phyloP scores from a whole-genome alignment of 2,329 filamentous ascomycete genomes.

The Alternaria dauci region DNA sequence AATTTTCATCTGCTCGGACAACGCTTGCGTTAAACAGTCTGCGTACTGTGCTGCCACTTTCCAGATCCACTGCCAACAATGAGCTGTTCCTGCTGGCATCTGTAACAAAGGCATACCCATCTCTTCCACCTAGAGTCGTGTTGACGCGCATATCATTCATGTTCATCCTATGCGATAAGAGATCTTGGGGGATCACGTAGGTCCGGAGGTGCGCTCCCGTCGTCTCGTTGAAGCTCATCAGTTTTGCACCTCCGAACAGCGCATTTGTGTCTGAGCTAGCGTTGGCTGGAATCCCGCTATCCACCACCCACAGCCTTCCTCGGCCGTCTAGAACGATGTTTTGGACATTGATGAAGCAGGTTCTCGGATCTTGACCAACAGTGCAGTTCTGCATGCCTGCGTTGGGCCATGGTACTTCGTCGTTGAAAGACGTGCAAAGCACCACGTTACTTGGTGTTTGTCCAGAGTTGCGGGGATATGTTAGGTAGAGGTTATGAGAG shows the following conservation, averaged over 20 bases:
- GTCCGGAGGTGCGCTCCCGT: conserved; percentile 45
- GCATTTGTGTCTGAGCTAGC: conserved; percentile 33
- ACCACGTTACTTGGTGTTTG: conserved; percentile 51
- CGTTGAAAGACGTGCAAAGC: conserved; percentile 51
- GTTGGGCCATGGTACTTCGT: conserved; percentile 54
- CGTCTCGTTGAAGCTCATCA: conserved; percentile 54
- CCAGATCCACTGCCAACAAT: conserved; percentile 52
- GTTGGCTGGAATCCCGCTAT: conserved; percentile 51
- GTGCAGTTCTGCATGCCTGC: conserved; percentile 54
- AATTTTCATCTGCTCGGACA: conserved; percentile 51
- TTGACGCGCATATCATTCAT: conserved; percentile 57
- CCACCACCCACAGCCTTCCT: conserved; percentile 54
- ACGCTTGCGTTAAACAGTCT: conserved; percentile 50
- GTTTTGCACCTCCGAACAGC: conserved; percentile 50
- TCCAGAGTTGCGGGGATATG: conserved; percentile 53
- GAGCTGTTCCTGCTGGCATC: conserved; percentile 52
- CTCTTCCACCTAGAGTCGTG: conserved; percentile 50
- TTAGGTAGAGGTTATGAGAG: conserved; percentile 52
- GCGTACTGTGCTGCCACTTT: conserved; percentile 46
- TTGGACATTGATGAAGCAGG: conserved; percentile 58
- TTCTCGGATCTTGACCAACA: conserved; percentile 48
- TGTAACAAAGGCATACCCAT: conserved; percentile 54
- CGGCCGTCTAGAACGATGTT: conserved; percentile 55
- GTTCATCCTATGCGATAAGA: conserved; percentile 50
- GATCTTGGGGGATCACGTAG: conserved; percentile 49